Conservation (phyloP, 2,329 filamentous ascomycete genomes). For the Microsporum ferrugineum region DNA sequence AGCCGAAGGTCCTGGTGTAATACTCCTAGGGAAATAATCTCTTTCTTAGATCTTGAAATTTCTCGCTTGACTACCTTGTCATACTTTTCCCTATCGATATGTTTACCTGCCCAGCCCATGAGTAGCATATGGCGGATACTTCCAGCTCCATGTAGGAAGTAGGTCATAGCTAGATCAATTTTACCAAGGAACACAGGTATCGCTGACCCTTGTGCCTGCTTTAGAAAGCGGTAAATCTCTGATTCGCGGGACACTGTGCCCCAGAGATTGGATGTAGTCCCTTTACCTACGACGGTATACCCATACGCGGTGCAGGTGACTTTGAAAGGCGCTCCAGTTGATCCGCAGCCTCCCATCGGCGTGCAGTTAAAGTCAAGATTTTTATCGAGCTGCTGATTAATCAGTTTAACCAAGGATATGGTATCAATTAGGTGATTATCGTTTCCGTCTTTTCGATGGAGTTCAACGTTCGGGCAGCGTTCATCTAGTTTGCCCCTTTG, state of each 20-base stretch:
- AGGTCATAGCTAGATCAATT: constrained; percentile 19
- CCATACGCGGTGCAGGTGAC: constrained; percentile 20
- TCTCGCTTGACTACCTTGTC: constrained; percentile 5
- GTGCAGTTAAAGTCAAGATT: constrained; percentile 21
- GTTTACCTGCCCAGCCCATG: constrained; percentile 21
- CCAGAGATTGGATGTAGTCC: constrained; percentile 21
- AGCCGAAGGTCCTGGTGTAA: constrained; percentile 16
- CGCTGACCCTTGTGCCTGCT: constrained; percentile 18
- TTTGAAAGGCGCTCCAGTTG: constrained; percentile 22
- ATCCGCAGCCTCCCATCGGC: constrained; percentile 19
- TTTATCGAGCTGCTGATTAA: constrained; percentile 21
- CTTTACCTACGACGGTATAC: constrained; percentile 22
- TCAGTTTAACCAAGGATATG: constrained; percentile 13
- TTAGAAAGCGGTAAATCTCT: constrained; percentile 19
- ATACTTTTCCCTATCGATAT: constrained; percentile 5
- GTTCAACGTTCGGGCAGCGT: constrained; percentile 19
- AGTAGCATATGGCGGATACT: constrained; percentile 24
- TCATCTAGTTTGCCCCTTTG: constrained; percentile 15
- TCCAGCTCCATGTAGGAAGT: constrained; percentile 22
- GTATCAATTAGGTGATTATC: constrained; percentile 16
- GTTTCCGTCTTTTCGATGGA: constrained; percentile 13
- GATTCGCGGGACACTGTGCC: constrained; percentile 19
- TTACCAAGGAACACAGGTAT: constrained; percentile 22
- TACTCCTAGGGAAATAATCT: constrained; percentile 14
- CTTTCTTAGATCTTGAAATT: constrained; percentile 9